Base-by-base conservation (phyloP, 2,329 filamentous ascomycete species). In the Claviceps humidiphila region DNA sequence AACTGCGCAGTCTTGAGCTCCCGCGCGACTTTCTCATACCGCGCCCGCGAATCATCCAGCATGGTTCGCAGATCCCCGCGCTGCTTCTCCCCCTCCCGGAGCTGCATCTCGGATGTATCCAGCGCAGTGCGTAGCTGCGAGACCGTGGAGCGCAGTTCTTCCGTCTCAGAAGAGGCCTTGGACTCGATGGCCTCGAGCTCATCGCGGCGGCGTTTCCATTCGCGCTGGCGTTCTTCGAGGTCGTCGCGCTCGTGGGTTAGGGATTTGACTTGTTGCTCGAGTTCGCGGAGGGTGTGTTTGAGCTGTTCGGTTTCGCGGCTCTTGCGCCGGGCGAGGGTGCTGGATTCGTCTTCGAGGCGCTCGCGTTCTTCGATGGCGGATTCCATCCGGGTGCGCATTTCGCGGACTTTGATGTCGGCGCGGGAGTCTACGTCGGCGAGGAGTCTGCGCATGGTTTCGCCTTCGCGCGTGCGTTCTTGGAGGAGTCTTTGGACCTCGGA, bases 321-420 rank as follows among this genome's bases (percentile, higher is more conserved):
- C 55, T 84, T 83, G 44, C 87, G 80, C 50, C 91, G 78, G 13
- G 85, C 86, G 48, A 87, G 76, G 0, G 82, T 85, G 61, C 82
- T 88, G 2, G 89, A 83, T 68, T 97, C 90, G 56, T 97, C 90
- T 67, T 98, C 91, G 2, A 89, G 84, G 2, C 89, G 82, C 64
- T 98, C 93, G 17, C 93, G 81, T 67, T 98, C 93, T 65, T 96
- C 90, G n/a, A 95, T 78, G 0, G 90, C 90, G 1, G 87, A 76
- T 61, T 97, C 91, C 76, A 97, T 84, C 2, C 85, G 82, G 53
- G 88, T 82, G 51, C 88, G 85, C 82, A 95, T 93, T 58, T 97
- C 91, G 30, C 88, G 82, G 17, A 95, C 80, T 62, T 89, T 87
- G 55, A 74, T 74, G 58, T 97, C 90, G 1, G 90, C 83, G 9